Evolutionary conservation across 2,329 filamentous ascomycete genomes (phyloP).

Genomic region (Zymoseptoria crescenta): DNA sequence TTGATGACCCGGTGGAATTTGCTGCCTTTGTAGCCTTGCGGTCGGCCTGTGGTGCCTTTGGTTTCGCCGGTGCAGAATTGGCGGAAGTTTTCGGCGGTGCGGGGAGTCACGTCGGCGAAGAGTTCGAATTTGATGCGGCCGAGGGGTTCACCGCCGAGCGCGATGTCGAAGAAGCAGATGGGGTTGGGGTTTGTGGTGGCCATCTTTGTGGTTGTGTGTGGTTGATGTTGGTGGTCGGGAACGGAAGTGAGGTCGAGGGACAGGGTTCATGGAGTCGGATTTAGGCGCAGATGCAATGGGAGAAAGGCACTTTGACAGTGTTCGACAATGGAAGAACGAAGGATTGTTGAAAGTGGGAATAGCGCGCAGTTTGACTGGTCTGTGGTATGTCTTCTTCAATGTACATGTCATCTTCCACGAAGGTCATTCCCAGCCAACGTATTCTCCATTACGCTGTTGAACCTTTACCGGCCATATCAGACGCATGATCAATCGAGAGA

Average conservation of each 20-base stretch:
- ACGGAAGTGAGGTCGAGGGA: neutral
- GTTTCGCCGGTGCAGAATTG: conserved; percentile 94
- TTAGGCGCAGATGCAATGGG: too few relatives aligned
- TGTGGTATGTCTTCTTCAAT: too few relatives aligned
- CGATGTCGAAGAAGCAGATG: conserved; percentile 68
- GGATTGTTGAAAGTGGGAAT: too few relatives aligned
- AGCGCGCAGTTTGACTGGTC: too few relatives aligned
- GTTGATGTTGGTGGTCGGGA: neutral
- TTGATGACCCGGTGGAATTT: conserved; percentile 94
- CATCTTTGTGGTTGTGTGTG: conserved; percentile 2
- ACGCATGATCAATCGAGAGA: too few relatives aligned
- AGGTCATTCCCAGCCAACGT: too few relatives aligned
- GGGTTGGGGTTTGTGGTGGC: conserved; percentile 32
- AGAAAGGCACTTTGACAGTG: too few relatives aligned
- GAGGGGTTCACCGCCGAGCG: conserved; percentile 74
- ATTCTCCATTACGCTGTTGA: too few relatives aligned
- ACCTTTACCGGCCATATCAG: too few relatives aligned
- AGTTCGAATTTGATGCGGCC: conserved; percentile 87
- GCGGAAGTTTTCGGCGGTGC: conserved; percentile 79
- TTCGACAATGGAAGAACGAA: too few relatives aligned
- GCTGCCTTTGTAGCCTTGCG: conserved; percentile 88
- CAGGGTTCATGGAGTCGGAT: neutral
- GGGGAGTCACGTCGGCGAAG: conserved; percentile 66
- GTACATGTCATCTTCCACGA: too few relatives aligned
- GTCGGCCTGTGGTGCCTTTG: conserved; percentile 66